Evolutionary conservation across 352 stramenopile genomes (phyloP).

Genomic region (Globisporangium viniferum): DNA sequence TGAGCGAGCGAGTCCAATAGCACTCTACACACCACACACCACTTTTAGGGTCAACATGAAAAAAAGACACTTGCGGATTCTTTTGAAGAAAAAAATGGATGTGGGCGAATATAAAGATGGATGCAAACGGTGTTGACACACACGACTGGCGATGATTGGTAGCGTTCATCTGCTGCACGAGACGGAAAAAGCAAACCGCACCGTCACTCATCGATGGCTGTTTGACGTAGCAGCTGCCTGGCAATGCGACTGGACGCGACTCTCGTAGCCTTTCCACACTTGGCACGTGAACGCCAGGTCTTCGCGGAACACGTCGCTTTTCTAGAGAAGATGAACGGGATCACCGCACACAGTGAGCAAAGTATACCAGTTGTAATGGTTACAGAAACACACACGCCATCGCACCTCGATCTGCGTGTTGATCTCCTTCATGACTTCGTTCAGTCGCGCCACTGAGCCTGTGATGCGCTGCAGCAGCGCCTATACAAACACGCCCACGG

Average conservation of each 20-base stretch:
- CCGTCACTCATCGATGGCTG: conserved; percentile 3
- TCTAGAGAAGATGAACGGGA: conserved; percentile 27
- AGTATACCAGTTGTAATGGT: background rate
- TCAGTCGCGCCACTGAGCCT: conserved; percentile 68
- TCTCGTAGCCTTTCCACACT: conserved; percentile 85
- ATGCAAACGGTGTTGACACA: background rate
- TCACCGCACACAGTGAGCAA: background rate
- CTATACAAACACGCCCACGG: conserved; percentile 13
- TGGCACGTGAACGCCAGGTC: conserved; percentile 71
- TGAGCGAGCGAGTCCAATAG: background rate
- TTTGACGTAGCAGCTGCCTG: conserved; percentile 18
- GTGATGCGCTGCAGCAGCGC: conserved; percentile 76
- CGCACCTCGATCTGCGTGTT: conserved; percentile 80
- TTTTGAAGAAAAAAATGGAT: background rate
- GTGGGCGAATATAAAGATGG: background rate
- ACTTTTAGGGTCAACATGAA: background rate
- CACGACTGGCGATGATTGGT: background rate
- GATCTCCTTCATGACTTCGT: conserved; percentile 84
- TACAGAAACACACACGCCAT: conserved; percentile 14
- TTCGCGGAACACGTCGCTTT: conserved; percentile 73
- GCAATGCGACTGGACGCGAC: conserved; percentile 73
- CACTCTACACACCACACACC: background rate
- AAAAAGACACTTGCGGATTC: background rate
- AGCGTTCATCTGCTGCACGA: background rate
- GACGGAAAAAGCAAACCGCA: background rate